These are phyloP conservation scores for Coemansia erecta DNA, from an alignment of 192 early-diverging fungal genomes.

Conservation along the genomic window DNA sequence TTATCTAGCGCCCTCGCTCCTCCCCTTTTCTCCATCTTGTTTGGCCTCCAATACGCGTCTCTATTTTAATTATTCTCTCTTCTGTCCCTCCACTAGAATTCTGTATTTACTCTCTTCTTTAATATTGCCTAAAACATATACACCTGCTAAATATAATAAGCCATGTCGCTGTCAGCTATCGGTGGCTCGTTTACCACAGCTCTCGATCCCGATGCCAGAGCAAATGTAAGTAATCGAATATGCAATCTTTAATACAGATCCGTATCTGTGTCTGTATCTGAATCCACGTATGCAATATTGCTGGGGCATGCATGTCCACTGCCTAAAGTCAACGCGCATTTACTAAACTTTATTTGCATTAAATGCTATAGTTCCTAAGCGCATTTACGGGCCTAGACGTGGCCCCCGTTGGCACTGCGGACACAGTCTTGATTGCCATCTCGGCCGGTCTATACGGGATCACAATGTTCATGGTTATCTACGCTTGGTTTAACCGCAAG, in stretches of 20 bases:
- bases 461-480: conserved; percentile 26
- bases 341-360: background rate
- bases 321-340: background rate
- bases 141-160: no score
- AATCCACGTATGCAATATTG: background rate
- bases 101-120: no score
- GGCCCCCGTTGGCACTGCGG: conserved; percentile 11
- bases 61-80: no score
- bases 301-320: background rate
- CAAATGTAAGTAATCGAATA: background rate
- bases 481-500: conserved; percentile 43
- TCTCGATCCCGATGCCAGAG: background rate
- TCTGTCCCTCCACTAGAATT: no score
- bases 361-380: conserved; percentile 16
- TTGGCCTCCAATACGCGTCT: no score
- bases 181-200: background rate
- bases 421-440: conserved; percentile 17
- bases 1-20: no score
- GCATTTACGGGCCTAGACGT: conserved; percentile 7
- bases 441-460: conserved; percentile 22
- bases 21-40: no score
- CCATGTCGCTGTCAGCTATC: no score
- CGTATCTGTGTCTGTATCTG: background rate
- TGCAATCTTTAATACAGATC: background rate
- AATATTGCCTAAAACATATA: no score